Conservation (phyloP, 345 rosid species). For the Eucalyptus marginata region DNA sequence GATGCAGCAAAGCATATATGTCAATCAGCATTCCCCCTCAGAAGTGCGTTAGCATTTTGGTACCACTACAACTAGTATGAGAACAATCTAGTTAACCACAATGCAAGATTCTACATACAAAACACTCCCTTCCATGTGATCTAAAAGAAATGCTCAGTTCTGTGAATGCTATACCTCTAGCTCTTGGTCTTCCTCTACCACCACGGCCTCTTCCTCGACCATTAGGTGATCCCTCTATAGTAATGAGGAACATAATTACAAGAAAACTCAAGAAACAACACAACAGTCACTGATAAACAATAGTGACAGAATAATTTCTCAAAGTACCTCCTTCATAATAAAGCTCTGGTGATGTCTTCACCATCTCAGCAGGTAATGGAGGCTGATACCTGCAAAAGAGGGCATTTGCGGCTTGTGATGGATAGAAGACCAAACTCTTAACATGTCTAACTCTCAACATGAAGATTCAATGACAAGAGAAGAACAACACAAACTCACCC, state of each 20-base stretch:
- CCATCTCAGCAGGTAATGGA: conserved; percentile 60
- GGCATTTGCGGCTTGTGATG: not conserved
- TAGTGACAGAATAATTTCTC: not conserved
- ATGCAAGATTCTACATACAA: not conserved
- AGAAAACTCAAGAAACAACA: not conserved
- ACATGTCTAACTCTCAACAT: not conserved
- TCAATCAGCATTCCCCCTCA: not conserved
- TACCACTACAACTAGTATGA: not conserved
- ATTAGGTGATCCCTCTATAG: conserved; percentile 60
- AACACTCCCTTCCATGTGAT: not conserved
- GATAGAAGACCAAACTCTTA: not conserved
- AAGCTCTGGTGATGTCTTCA: conserved; percentile 32
- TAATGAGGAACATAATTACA: not conserved
- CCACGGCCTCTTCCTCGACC: conserved; percentile 60
- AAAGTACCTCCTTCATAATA: conserved; percentile 60
- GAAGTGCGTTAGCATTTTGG: not conserved
- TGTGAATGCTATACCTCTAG: not conserved
- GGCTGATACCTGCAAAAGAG: conserved; percentile 51
- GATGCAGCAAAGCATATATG: not conserved
- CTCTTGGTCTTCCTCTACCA: conserved; percentile 43
- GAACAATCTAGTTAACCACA: not conserved
- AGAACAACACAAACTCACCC: conserved; percentile 45
- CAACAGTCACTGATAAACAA: not conserved
- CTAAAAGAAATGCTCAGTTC: not conserved
- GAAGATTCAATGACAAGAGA: not conserved